These are phyloP conservation scores for Botrytis byssoidea DNA, from an alignment of 2,329 filamentous ascomycete species.

Conservation along the genomic window DNA sequence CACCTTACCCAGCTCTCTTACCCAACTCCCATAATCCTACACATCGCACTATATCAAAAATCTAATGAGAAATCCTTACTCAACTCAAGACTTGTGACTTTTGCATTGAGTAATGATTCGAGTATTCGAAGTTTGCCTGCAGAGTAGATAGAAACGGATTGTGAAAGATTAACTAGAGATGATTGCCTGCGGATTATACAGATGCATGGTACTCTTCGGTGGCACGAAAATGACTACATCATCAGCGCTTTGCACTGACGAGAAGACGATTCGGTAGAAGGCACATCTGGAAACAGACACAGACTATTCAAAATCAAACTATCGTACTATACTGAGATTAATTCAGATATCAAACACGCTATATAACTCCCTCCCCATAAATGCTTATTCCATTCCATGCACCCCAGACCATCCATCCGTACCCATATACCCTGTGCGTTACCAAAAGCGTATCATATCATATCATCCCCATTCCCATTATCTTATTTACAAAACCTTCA, in stretches of 20 bases:
- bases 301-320: not conserved
- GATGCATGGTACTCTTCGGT: not conserved
- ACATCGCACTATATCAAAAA: too few species aligned
- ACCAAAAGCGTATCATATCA: not conserved
- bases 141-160: too few species aligned
- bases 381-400: constrained; percentile 4
- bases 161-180: too few species aligned
- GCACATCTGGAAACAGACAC: not conserved
- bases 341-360: not conserved
- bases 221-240: not conserved
- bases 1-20: too few species aligned
- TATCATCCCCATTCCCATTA: too few species aligned
- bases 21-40: too few species aligned
- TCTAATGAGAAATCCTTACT: rapidly evolving
- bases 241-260: not conserved
- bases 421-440: not conserved
- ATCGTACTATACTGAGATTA: not conserved
- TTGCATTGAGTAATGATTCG: too few species aligned
- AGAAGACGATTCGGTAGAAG: not conserved
- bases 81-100: too few species aligned
- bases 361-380: not conserved
- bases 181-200: too few species aligned
- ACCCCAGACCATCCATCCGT: not conserved
- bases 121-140: too few species aligned
- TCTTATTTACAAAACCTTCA: constrained; percentile 46